Percentiles rank a stretch among this genome's conserved stretches.
These are phyloP conservation scores for Linaria vulgaris DNA, from an alignment of 257 asterid genomes.

Conservation along the genomic window DNA sequence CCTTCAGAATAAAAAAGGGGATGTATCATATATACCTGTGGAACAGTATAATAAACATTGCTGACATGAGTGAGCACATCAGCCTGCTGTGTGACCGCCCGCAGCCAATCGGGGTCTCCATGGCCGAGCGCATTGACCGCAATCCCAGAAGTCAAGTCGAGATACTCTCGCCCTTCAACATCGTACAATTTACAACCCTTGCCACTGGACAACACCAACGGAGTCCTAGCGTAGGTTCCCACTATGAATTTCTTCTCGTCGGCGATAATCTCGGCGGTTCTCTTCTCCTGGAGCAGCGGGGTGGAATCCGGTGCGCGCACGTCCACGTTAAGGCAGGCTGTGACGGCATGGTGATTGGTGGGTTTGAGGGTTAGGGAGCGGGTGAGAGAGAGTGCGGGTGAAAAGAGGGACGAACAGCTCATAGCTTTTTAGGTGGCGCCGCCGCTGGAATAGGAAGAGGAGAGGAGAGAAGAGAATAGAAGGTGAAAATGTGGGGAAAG, in stretches of 20 bases:
- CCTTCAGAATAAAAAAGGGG: no score
- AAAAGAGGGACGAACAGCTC: no score
- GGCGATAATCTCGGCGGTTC: constrained; percentile 56
- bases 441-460: no score
- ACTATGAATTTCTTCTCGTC: constrained; percentile 69
- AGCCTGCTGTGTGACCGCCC: constrained; percentile 67
- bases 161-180: constrained; percentile 81
- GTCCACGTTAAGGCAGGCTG: constrained; percentile 53
- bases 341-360: background rate
- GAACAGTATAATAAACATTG: constrained; percentile 66
- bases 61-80: constrained; percentile 71
- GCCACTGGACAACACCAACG: constrained; percentile 68
- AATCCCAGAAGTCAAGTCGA: constrained; percentile 83
- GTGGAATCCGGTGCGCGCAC: constrained; percentile 36
- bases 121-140: constrained; percentile 96
- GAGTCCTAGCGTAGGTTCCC: constrained; percentile 82
- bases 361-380: no score
- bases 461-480: no score
- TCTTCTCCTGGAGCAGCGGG: constrained; percentile 28
- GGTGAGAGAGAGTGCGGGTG: no score
- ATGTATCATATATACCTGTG: constrained; percentile 58
- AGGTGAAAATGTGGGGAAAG: no score
- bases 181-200: constrained; percentile 82
- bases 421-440: no score
- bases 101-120: constrained; percentile 82